Conservation (phyloP, 352 stramenopile species). For the Halophytophthora batemanensis region DNA sequence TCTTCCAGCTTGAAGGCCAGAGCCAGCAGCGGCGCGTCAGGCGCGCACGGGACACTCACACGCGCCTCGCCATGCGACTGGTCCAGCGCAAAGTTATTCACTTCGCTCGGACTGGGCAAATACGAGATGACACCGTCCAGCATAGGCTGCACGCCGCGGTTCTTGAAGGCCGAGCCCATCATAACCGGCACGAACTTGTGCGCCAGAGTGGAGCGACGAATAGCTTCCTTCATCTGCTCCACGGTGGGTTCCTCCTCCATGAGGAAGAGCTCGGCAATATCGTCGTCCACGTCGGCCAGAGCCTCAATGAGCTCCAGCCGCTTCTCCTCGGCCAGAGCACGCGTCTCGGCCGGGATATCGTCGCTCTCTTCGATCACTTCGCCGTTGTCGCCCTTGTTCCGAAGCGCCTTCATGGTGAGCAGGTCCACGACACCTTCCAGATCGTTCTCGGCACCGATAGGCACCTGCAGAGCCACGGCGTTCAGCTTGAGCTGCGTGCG, state of each 20-base stretch:
- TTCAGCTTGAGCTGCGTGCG: conserved; percentile 97
- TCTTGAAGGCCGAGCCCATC: conserved; percentile 98
- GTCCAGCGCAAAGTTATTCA: conserved; percentile 96
- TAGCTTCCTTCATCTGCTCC: conserved; percentile 92
- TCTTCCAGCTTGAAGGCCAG: conserved; percentile 99
- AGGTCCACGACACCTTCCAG: conserved; percentile 97
- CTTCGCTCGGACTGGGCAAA: conserved; percentile 93
- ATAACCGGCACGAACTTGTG: conserved; percentile 99
- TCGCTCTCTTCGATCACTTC: conserved; percentile 85
- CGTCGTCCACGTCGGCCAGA: conserved; percentile 97
- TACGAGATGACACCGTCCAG: conserved; percentile 98
- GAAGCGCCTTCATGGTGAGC: conserved; percentile 87
- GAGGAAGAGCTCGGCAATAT: conserved; percentile 98
- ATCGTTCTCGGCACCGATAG: conserved; percentile 95
- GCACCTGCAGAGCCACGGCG: conserved; percentile 95
- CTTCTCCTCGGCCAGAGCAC: conserved; percentile 88
- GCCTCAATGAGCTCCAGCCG: conserved; percentile 92
- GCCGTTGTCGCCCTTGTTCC: conserved; percentile 91
- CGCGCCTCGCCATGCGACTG: conserved; percentile 90
- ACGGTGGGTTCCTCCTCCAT: conserved; percentile 95
- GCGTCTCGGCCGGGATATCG: conserved; percentile 88
- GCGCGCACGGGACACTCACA: conserved; percentile 83
- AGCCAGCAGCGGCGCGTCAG: conserved; percentile 91
- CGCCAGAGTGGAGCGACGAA: conserved; percentile 94
- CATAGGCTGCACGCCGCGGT: conserved; percentile 98